Conservation (phyloP, 306 rosid genomes). For the Dalbergia oliveri region DNA sequence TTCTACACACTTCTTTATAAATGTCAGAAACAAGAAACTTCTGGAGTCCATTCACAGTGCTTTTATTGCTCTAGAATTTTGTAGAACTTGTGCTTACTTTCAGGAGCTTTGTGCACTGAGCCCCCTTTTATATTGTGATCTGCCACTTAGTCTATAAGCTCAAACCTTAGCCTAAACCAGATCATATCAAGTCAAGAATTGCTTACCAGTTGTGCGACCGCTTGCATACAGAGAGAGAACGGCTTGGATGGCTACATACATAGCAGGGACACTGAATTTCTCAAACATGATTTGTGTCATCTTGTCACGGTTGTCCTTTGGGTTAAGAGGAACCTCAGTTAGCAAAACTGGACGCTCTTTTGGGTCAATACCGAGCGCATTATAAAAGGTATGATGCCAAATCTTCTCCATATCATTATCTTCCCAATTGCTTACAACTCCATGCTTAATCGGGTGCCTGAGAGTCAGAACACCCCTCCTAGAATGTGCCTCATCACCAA, state of each 20-base stretch:
- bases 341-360: constrained; percentile 98
- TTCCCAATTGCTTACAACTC: constrained; percentile 97
- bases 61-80: too few species aligned
- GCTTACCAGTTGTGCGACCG: constrained; percentile 99
- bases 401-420: constrained; percentile 93
- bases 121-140: too few species aligned
- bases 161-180: constrained; percentile 22
- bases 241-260: constrained; percentile 99
- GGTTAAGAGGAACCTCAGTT: constrained; percentile 98
- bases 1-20: too few species aligned
- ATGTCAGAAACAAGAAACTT: too few species aligned
- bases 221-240: constrained; percentile 97
- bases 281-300: constrained; percentile 99
- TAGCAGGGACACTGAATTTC: constrained; percentile 95
- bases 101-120: too few species aligned
- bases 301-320: constrained; percentile 98
- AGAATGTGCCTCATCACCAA: constrained; percentile 99
- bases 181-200: constrained; percentile 19
- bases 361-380: constrained; percentile 98
- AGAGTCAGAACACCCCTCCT: constrained; percentile 94
- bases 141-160: neutral
- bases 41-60: too few species aligned
- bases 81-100: too few species aligned
- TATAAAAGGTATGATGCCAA: constrained; percentile 99
- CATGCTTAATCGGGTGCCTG: constrained; percentile 96